Conservation (phyloP, 2,329 filamentous ascomycete species). For the Thermothelomyces thermophilus region DNA sequence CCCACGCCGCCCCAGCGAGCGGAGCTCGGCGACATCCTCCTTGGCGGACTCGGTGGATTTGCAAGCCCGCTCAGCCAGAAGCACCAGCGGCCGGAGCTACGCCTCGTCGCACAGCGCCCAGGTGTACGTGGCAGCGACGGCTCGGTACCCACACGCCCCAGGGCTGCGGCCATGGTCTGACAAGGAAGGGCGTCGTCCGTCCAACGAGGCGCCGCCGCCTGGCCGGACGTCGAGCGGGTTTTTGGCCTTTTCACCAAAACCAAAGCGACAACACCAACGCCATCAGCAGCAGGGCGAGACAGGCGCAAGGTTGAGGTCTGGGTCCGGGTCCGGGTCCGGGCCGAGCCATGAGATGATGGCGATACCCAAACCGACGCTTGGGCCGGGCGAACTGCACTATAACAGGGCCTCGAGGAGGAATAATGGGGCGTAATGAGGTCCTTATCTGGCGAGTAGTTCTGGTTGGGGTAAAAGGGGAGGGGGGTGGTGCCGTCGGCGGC, state of each 20-base stretch:
- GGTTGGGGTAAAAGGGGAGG: too few species aligned
- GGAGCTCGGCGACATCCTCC: constrained; percentile 23
- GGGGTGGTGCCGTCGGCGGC: too few species aligned
- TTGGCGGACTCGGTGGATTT: constrained; percentile 23
- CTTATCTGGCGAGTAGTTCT: too few species aligned
- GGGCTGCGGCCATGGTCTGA: constrained; percentile 3
- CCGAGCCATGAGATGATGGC: neutral
- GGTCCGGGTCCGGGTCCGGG: too few species aligned
- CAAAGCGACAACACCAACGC: neutral
- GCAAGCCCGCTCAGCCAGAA: constrained; percentile 17
- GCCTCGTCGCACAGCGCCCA: constrained; percentile 21
- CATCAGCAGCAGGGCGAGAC: constrained; percentile 3
- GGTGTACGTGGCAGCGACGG: constrained; percentile 16
- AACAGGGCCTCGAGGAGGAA: constrained; percentile 31
- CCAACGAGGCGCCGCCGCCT: constrained; percentile 7
- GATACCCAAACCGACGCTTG: constrained; percentile 29
- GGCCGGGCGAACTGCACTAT: constrained; percentile 31
- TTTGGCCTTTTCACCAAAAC: constrained; percentile 6
- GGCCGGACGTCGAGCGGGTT: constrained; percentile 18
- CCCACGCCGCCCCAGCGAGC: constrained; percentile 11
- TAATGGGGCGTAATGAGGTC: constrained; percentile 25
- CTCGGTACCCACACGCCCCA: neutral
- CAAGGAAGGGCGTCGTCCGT: constrained; percentile 11
- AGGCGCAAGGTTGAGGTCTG: neutral
- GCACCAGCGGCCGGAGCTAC: constrained; percentile 21